Conservation (phyloP, 2,329 filamentous ascomycete genomes). For the Eurotiales sp. region DNA sequence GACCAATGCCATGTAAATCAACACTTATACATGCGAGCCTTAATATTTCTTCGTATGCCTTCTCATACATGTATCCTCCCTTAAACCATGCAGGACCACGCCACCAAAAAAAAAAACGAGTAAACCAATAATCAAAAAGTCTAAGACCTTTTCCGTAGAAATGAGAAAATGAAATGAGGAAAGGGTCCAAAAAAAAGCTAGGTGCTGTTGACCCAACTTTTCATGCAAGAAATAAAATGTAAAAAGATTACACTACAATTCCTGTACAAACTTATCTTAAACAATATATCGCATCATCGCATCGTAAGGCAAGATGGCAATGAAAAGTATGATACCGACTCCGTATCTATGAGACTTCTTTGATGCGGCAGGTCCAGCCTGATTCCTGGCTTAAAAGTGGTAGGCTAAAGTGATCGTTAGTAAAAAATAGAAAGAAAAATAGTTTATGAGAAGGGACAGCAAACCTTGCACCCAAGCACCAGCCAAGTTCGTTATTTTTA, state of each 20-base stretch:
- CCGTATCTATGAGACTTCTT: constrained; percentile 59
- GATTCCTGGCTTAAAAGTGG: constrained; percentile 76
- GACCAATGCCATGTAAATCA: background rate
- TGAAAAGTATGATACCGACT: constrained; percentile 20
- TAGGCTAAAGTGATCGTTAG: constrained; percentile 53
- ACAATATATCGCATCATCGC: constrained; percentile 25
- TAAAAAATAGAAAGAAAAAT: constrained; percentile 33
- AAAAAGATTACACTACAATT: constrained; percentile 23
- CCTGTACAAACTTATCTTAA: constrained; percentile 18
- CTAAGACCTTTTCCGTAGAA: background rate
- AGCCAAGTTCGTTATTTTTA: constrained; percentile 91
- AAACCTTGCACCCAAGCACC: constrained; percentile 95
- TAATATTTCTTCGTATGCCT: background rate
- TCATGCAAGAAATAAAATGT: constrained; percentile 2
- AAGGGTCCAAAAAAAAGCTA: background rate
- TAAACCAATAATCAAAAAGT: background rate
- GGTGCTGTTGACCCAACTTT: background rate
- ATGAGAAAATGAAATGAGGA: background rate
- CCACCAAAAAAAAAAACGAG: background rate
- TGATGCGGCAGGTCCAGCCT: constrained; percentile 86
- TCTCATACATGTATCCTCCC: background rate
- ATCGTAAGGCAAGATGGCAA: constrained; percentile 21
- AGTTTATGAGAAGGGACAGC: constrained; percentile 26
- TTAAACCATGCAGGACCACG: background rate
- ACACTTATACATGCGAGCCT: constrained; percentile 5